phyloP scores from a whole-genome alignment of 2,329 filamentous ascomycete genomes.

The Curvularia verruculosa region DNA sequence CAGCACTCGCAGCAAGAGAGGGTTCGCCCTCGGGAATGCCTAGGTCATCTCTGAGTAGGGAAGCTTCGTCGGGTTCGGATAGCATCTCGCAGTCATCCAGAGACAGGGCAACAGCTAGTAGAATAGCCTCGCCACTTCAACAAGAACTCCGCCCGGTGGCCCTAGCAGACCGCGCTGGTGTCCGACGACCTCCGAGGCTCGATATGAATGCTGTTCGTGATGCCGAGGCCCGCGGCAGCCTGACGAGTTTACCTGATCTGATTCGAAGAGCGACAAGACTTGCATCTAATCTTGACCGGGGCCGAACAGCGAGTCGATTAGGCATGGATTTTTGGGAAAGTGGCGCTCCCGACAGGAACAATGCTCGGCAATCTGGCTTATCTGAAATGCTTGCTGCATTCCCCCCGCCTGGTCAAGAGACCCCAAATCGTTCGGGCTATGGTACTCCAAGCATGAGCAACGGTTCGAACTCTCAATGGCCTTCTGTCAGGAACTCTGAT shows the following conservation, averaged over 20 bases:
- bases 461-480: slow-evolving; percentile 38
- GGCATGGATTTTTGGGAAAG: slow-evolving; percentile 58
- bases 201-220: slow-evolving; percentile 82
- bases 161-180: slow-evolving; percentile 52
- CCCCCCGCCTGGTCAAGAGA: slow-evolving; percentile 63
- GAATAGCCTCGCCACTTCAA: slow-evolving; percentile 30
- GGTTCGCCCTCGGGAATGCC: slow-evolving; percentile 28
- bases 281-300: slow-evolving; percentile 85
- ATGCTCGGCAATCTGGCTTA: slow-evolving; percentile 57
- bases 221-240: slow-evolving; percentile 82
- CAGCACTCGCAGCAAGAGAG: slow-evolving; percentile 35
- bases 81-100: slow-evolving; percentile 32
- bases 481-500: slow-evolving; percentile 23
- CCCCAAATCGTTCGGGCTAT: slow-evolving; percentile 32
- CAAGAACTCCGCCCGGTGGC: slow-evolving; percentile 37
- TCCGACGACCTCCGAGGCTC: slow-evolving; percentile 69
- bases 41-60: slow-evolving; percentile 38
- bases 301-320: slow-evolving; percentile 67
- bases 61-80: slow-evolving; percentile 45
- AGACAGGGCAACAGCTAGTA: slow-evolving; percentile 21
- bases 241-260: slow-evolving; percentile 90
- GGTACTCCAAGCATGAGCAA: slow-evolving; percentile 43
- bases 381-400: slow-evolving; percentile 71
- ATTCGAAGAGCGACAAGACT: slow-evolving; percentile 87
- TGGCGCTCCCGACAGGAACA: slow-evolving; percentile 41